These are phyloP conservation scores for Ophiostoma quercus DNA, from an alignment of 2,329 filamentous ascomycete species.

Conservation along the genomic window DNA sequence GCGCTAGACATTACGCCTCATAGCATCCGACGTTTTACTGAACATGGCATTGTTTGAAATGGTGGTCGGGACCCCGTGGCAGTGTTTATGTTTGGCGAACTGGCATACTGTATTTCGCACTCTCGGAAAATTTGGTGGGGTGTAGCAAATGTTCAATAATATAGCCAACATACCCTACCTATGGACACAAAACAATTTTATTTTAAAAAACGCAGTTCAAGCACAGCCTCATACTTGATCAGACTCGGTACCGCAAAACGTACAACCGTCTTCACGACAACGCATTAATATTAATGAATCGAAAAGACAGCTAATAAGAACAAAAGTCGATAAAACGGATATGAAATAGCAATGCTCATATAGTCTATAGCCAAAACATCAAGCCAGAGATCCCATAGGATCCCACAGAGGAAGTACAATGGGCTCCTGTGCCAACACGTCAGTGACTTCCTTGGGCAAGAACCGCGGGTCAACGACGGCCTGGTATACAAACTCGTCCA, in stretches of 20 bases:
- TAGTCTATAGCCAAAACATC: not conserved
- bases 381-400: constrained; percentile 71
- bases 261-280: no score
- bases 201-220: no score
- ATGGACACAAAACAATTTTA: no score
- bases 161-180: no score
- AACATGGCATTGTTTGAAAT: not conserved
- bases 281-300: no score
- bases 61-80: not conserved
- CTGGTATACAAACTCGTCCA: constrained; percentile 79
- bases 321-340: no score
- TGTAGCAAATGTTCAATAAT: no score
- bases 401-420: constrained; percentile 72
- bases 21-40: not conserved
- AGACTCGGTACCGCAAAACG: not conserved
- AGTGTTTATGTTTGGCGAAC: no score
- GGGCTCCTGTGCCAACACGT: constrained; percentile 65
- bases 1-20: no score
- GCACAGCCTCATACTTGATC: no score
- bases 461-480: constrained; percentile 73
- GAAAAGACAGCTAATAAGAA: no score
- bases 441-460: constrained; percentile 58
- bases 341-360: not conserved
- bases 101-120: not conserved
- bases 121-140: no score